Conservation (phyloP, 1,139 yeast genomes). For the Nakaseomyces bracarensis region DNA sequence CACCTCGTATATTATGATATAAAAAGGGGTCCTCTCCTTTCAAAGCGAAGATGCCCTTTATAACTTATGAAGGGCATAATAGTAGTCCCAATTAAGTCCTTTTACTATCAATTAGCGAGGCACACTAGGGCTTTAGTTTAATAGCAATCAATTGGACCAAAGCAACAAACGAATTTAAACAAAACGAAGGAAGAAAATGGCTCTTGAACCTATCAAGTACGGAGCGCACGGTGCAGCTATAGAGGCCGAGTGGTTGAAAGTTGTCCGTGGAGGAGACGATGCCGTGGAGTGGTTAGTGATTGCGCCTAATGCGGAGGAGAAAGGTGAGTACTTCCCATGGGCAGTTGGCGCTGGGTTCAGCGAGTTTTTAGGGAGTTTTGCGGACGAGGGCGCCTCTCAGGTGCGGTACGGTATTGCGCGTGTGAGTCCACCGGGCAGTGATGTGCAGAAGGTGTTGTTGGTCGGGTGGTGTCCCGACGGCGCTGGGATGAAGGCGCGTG, state of each 20-base stretch:
- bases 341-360: constrained; percentile 54
- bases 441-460: constrained; percentile 71
- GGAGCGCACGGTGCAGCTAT: constrained; percentile 51
- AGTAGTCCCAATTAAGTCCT: too few relatives aligned
- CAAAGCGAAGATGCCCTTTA: too few relatives aligned
- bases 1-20: too few relatives aligned
- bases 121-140: too few relatives aligned
- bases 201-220: constrained; percentile 32
- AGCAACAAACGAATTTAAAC: too few relatives aligned
- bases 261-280: constrained; percentile 55
- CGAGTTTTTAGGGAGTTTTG: constrained; percentile 74
- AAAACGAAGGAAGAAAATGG: constrained; percentile 21
- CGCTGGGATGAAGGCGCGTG: constrained; percentile 65
- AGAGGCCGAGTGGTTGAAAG: constrained; percentile 53
- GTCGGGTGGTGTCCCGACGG: constrained; percentile 94
- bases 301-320: constrained; percentile 43
- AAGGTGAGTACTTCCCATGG: constrained; percentile 49
- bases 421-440: constrained; percentile 82
- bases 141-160: too few relatives aligned
- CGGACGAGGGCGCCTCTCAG: constrained; percentile 50
- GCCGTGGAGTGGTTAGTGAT: constrained; percentile 54
- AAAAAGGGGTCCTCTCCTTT: too few relatives aligned
- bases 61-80: too few relatives aligned
- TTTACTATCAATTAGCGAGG: too few relatives aligned
- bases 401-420: constrained; percentile 89